These are phyloP conservation scores for Porcisia deanei DNA, from an alignment of 208 protist genomes.

Conservation along the genomic window DNA sequence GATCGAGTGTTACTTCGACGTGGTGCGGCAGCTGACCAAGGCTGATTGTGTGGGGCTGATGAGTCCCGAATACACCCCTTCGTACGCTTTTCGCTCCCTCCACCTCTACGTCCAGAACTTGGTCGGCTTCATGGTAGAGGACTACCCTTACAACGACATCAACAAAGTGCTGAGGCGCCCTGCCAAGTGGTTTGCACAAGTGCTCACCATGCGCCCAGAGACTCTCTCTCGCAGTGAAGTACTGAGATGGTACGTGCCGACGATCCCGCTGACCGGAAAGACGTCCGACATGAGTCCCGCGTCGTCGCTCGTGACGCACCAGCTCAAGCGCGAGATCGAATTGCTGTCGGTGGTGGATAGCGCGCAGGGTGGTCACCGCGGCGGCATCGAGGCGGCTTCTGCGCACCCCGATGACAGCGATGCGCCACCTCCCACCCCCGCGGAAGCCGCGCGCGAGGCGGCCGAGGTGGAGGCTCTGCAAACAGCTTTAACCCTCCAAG, in stretches of 20 bases:
- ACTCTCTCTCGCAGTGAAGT: slow-evolving; percentile 55
- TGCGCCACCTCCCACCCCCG: slow-evolving; percentile 13
- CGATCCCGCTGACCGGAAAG: slow-evolving; percentile 17
- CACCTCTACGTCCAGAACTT: slow-evolving; percentile 84
- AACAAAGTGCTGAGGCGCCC: slow-evolving; percentile 80
- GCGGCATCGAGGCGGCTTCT: slow-evolving; percentile 28
- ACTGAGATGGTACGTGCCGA: slow-evolving; percentile 33
- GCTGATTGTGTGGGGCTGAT: slow-evolving; percentile 71
- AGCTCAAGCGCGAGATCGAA: slow-evolving; percentile 39
- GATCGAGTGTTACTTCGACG: slow-evolving; percentile 61
- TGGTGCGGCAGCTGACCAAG: slow-evolving; percentile 57
- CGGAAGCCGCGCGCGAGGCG: slow-evolving; percentile 15
- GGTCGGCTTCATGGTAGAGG: slow-evolving; percentile 78
- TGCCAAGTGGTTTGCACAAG: slow-evolving; percentile 82
- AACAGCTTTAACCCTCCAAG: slow-evolving; percentile 56
- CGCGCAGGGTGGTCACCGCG: slow-evolving; percentile 30
- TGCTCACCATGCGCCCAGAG: slow-evolving; percentile 77
- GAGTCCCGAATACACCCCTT: slow-evolving; percentile 47
- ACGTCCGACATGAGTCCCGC: slow-evolving; percentile 17
- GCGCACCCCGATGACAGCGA: slow-evolving; percentile 15
- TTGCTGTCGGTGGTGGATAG: slow-evolving; percentile 34
- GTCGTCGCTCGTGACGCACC: slow-evolving; percentile 29
- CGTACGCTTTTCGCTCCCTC: slow-evolving; percentile 73
- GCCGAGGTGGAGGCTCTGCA: slow-evolving; percentile 40
- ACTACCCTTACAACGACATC: slow-evolving; percentile 86